Percentiles rank a stretch among this genome's conserved stretches.
phyloP scores from a whole-genome alignment of 352 stramenopile species.

The Phytophthora tentaculata region DNA sequence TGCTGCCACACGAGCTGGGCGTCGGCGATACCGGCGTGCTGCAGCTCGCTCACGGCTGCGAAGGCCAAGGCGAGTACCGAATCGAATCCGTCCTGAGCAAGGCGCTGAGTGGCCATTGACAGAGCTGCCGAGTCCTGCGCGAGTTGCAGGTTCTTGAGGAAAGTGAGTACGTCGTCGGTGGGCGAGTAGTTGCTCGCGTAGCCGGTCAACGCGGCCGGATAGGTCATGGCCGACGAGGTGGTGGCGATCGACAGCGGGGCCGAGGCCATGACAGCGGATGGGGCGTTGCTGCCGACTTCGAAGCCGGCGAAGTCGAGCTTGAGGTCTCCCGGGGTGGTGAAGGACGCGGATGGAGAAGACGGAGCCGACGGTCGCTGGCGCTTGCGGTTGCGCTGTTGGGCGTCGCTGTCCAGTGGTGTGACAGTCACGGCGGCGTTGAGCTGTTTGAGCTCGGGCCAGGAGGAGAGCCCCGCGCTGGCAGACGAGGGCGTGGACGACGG shows the following conservation, averaged over 20 bases:
- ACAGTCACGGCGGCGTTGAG: constrained; percentile 36
- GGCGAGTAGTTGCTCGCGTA: constrained; percentile 27
- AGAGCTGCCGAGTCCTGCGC: constrained; percentile 40
- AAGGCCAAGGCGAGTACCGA: constrained; percentile 62
- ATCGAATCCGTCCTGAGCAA: constrained; percentile 68
- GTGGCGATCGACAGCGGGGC: constrained; percentile 18
- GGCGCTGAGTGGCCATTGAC: constrained; percentile 38
- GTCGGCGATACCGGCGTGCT: constrained; percentile 57
- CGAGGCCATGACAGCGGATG: constrained; percentile 18
- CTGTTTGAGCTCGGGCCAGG: constrained; percentile 43
- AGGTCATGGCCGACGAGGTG: constrained; percentile 26
- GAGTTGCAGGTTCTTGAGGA: constrained; percentile 62
- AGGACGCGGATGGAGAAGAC: constrained; percentile 25
- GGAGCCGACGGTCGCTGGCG: constrained; percentile 30
- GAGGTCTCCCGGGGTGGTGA: constrained; percentile 52
- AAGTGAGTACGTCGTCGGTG: constrained; percentile 47
- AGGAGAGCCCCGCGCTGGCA: constrained; percentile 15
- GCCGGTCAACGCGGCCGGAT: constrained; percentile 12
- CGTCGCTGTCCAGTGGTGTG: constrained; percentile 37
- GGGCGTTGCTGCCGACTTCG: constrained; percentile 36
- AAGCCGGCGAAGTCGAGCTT: constrained; percentile 72
- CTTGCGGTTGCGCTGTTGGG: constrained; percentile 46
- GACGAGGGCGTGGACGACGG: constrained; percentile 9
- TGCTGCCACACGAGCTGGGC: constrained; percentile 56
- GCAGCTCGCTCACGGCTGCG: constrained; percentile 51